These are phyloP conservation scores for Funneliformis mosseae DNA, from an alignment of 192 early-diverging fungal species.

Conservation along the genomic window DNA sequence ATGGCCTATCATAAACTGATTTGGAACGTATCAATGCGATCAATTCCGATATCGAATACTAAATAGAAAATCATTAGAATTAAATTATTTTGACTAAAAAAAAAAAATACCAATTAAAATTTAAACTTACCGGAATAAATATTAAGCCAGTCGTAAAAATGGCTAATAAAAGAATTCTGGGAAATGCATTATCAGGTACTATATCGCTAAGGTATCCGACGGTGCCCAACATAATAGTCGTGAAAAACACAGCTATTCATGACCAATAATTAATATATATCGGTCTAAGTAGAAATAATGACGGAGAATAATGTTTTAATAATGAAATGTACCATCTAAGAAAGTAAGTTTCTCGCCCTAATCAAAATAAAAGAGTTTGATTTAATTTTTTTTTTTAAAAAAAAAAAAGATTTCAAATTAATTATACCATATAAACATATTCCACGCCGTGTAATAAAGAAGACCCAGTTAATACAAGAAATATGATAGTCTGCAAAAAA, in stretches of 20 bases:
- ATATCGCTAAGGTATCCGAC: constrained; percentile 35
- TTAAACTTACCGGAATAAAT: constrained; percentile 30
- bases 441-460: constrained; percentile 34
- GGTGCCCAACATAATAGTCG: constrained; percentile 37
- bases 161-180: constrained; percentile 23
- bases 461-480: constrained; percentile 29
- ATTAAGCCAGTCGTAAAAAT: constrained; percentile 30
- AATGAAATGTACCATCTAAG: constrained; percentile 24
- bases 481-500: constrained; percentile 20
- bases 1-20: constrained; percentile 29
- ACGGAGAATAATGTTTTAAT: not conserved
- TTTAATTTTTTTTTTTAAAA: not conserved
- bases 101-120: not conserved
- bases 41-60: constrained; percentile 34
- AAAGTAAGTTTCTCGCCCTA: constrained; percentile 11
- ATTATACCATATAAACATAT: constrained; percentile 27
- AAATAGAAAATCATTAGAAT: not conserved
- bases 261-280: not conserved
- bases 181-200: constrained; percentile 30
- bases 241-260: constrained; percentile 30
- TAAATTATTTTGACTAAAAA: not conserved
- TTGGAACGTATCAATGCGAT: constrained; percentile 17
- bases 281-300: not conserved
- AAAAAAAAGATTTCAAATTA: not conserved
- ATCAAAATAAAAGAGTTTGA: not conserved